These are phyloP conservation scores for Helicosporidium sp. DNA, from an alignment of 139 green algal species.

Conservation along the genomic window DNA sequence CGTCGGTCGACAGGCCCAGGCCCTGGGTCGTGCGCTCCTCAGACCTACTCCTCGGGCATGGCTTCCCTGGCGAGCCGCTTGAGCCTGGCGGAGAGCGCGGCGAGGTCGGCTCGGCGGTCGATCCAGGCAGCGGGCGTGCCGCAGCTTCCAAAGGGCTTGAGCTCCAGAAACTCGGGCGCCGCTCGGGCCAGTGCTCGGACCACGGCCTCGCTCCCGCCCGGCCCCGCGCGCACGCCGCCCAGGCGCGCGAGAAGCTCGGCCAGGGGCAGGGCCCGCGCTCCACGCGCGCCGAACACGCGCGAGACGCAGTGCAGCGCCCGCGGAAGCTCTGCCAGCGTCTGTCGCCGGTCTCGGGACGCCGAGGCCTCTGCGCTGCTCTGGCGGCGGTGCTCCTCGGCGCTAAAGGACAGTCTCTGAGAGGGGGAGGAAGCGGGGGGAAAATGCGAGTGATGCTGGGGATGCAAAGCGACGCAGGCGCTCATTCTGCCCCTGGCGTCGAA, in stretches of 20 bases:
- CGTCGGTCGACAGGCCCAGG: too few species aligned
- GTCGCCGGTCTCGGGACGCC: background rate
- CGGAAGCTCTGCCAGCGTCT: conserved; percentile 10
- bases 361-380: conserved; percentile 8
- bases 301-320: conserved; percentile 8
- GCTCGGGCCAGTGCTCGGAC: conserved; percentile 8
- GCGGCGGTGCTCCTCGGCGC: background rate
- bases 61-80: background rate
- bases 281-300: conserved; percentile 14
- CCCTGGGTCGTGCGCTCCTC: too few species aligned
- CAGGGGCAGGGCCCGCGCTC: conserved; percentile 9
- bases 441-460: too few species aligned
- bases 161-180: conserved; percentile 11
- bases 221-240: conserved; percentile 2
- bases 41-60: too few species aligned
- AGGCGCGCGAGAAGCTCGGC: conserved; percentile 6
- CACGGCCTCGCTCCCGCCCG: background rate
- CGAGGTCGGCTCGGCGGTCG: conserved; percentile 2
- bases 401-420: conserved; percentile 1
- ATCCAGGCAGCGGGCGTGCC: conserved; percentile 17
- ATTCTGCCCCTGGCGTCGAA: too few species aligned
- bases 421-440: too few species aligned
- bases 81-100: background rate
- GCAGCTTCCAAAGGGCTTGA: conserved; percentile 12
- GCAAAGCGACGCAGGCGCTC: too few species aligned